phyloP scores from a whole-genome alignment of 768 basidiomycete species.

The Boletus sp. region DNA sequence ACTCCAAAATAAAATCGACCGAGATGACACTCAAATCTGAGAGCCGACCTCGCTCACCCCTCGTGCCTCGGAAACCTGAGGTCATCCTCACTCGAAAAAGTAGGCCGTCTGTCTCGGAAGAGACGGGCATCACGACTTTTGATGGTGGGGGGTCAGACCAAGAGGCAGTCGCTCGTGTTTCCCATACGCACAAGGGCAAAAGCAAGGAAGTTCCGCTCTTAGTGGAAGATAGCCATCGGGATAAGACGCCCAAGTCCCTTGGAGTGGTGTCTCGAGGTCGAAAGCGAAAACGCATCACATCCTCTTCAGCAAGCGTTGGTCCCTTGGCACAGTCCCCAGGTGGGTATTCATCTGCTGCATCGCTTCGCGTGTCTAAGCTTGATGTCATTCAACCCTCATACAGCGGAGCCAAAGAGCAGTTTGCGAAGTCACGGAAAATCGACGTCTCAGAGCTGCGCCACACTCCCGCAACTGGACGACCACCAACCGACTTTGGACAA shows the following conservation, averaged over 20 bases:
- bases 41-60: constrained; percentile 1
- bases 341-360: constrained; percentile 14
- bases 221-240: neutral
- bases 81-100: constrained; percentile 6
- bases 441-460: constrained; percentile 3
- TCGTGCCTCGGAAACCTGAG: constrained; percentile 10
- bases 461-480: constrained; percentile 1
- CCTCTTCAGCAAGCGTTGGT: constrained; percentile 12
- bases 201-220: constrained; percentile 10
- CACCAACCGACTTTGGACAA: neutral
- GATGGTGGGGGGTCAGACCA: neutral
- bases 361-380: constrained; percentile 4
- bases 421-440: constrained; percentile 6
- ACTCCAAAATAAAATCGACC: neutral
- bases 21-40: constrained; percentile 1
- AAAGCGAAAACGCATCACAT: constrained; percentile 24
- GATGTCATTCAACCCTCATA: constrained; percentile 2
- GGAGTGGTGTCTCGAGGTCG: constrained; percentile 10
- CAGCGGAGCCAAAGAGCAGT: constrained; percentile 3
- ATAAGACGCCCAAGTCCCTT: constrained; percentile 12
- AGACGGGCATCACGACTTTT: neutral
- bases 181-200: constrained; percentile 13
- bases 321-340: constrained; percentile 16
- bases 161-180: neutral
- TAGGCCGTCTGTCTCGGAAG: neutral